Evolutionary conservation across 1,139 yeast species (phyloP).

Genomic region (Pichia sp.): DNA sequence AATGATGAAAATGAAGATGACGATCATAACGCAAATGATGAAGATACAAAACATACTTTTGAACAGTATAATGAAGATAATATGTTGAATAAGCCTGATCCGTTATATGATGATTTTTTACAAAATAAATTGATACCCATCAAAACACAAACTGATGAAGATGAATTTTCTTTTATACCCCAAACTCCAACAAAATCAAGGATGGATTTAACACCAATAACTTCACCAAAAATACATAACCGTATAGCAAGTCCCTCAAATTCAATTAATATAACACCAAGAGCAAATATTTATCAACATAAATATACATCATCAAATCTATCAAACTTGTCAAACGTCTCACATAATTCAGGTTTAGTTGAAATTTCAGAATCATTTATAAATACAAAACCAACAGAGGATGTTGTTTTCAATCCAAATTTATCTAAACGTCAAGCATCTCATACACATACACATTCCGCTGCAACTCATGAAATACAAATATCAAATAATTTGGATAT

Average conservation of each 20-base stretch:
- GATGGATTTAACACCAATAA: slow-evolving; percentile 11
- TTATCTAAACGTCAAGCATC: neutral
- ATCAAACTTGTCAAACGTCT: slow-evolving; percentile 1
- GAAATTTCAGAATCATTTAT: slow-evolving; percentile 5
- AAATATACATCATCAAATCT: slow-evolving; percentile 3
- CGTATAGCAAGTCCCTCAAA: slow-evolving; percentile 3
- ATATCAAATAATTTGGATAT: neutral
- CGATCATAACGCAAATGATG: neutral
- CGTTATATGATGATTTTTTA: neutral
- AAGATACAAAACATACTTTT: neutral
- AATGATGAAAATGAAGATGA: neutral
- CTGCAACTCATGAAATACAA: neutral
- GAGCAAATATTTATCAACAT: slow-evolving; percentile 2
- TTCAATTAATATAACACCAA: slow-evolving; percentile 10
- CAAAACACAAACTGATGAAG: neutral
- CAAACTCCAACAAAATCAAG: slow-evolving; percentile 13
- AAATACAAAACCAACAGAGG: neutral
- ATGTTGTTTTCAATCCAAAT: slow-evolving; percentile 2
- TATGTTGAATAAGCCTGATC: neutral
- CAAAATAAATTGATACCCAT: neutral
- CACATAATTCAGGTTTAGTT: neutral
- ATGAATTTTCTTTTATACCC: slow-evolving; percentile 4
- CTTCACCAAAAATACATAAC: slow-evolving; percentile 8
- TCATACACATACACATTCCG: slow-evolving; percentile 13
- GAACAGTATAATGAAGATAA: neutral